A percentile compares a stretch with the other conserved stretches of the same genome.
phyloP scores from a whole-genome alignment of 768 basidiomycete species.

The Russula sp. region DNA sequence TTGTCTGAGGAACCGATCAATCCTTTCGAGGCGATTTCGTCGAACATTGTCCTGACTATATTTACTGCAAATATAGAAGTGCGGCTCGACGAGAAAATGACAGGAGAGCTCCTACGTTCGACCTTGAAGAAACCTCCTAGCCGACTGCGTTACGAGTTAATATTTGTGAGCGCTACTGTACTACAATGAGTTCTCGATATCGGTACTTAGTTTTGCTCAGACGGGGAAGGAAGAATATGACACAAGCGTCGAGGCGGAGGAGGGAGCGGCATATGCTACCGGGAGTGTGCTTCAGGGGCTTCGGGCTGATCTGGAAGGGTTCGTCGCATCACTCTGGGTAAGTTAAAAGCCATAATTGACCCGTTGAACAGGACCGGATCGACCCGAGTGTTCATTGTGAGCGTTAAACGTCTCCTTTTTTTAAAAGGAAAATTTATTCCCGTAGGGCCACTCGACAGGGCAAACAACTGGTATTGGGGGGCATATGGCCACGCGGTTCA shows the following conservation, averaged over 20 bases:
- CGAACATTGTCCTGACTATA: slow-evolving; percentile 58
- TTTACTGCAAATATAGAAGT: slow-evolving; percentile 67
- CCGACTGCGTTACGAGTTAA: slow-evolving; percentile 72
- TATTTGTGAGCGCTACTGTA: slow-evolving; percentile 58
- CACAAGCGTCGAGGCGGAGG: slow-evolving; percentile 64
- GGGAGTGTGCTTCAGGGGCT: slow-evolving; percentile 87
- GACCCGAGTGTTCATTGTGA: slow-evolving; percentile 79
- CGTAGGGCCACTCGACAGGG: slow-evolving; percentile 80
- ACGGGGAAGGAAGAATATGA: slow-evolving; percentile 83
- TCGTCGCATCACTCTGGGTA: slow-evolving; percentile 32
- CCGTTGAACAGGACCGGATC: slow-evolving; percentile 51
- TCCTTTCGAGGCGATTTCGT: slow-evolving; percentile 42
- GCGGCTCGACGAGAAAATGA: slow-evolving; percentile 59
- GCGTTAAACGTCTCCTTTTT: slow-evolving; percentile 26
- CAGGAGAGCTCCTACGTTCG: slow-evolving; percentile 74
- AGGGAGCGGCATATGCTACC: slow-evolving; percentile 52
- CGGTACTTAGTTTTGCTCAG: slow-evolving; percentile 38
- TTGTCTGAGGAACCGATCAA: slow-evolving; percentile 34
- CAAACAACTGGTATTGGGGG: slow-evolving; percentile 85
- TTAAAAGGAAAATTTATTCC: slow-evolving; percentile 13
- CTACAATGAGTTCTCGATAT: slow-evolving; percentile 6
- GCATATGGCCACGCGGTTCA: slow-evolving; percentile 77
- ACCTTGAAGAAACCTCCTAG: slow-evolving; percentile 93
- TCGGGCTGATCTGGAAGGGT: slow-evolving; percentile 83
- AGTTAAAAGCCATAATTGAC: not conserved